Percentiles rank a stretch among this genome's conserved stretches.
phyloP scores from a whole-genome alignment of 2,329 filamentous ascomycete genomes.

The Periconia sp. region DNA sequence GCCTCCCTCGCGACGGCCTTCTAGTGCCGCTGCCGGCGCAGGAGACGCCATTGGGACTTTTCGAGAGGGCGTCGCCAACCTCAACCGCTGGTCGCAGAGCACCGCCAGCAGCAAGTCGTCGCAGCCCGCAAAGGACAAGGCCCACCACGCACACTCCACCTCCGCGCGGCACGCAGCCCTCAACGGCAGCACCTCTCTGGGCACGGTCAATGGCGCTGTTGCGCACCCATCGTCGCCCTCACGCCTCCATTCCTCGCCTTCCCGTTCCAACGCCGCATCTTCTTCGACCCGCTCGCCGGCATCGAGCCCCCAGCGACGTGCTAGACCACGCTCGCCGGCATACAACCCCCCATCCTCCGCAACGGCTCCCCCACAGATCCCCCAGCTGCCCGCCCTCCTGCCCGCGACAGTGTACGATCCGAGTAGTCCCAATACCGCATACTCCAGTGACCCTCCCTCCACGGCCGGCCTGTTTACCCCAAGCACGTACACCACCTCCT shows the following conservation, averaged over 20 bases:
- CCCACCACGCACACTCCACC: constrained; percentile 2
- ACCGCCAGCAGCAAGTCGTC: constrained; percentile 57
- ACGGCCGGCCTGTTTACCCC: constrained; percentile 45
- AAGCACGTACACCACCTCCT: constrained; percentile 28
- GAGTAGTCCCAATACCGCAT: constrained; percentile 29
- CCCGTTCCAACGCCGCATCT: constrained; percentile 17
- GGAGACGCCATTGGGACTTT: constrained; percentile 46
- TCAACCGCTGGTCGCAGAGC: constrained; percentile 66
- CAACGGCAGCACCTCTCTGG: constrained; percentile 37
- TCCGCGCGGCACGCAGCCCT: constrained; percentile 46
- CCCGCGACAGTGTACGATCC: constrained; percentile 41
- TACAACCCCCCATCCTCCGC: constrained; percentile 35
- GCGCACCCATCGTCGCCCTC: constrained; percentile 41
- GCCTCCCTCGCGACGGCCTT: constrained; percentile 44
- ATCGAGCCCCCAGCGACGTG: constrained; percentile 44
- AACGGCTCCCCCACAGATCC: constrained; percentile 42
- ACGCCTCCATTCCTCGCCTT: constrained; percentile 28
- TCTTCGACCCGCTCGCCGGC: constrained; percentile 39
- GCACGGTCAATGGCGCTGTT: constrained; percentile 43
- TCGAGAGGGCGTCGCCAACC: constrained; percentile 55
- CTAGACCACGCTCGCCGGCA: constrained; percentile 38
- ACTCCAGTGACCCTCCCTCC: constrained; percentile 27
- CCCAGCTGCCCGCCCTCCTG: constrained; percentile 30
- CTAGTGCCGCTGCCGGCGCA: constrained; percentile 48
- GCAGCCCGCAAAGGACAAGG: neutral